Conservation (phyloP, 495 filamentous ascomycete species). For the Saxophila tyrrhenica region DNA sequence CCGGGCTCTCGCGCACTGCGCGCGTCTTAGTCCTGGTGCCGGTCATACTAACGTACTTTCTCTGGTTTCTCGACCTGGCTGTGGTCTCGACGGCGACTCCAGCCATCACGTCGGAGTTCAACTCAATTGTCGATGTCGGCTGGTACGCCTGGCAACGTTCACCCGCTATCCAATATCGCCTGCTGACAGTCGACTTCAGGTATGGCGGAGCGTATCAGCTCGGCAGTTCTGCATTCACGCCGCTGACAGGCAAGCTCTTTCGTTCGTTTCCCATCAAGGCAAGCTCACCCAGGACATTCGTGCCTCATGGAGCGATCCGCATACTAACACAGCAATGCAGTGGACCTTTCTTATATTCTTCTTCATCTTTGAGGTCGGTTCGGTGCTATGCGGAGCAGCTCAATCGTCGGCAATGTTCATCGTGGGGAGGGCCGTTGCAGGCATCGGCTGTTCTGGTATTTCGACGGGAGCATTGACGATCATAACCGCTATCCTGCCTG, state of each 20-base stretch:
- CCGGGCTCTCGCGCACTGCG: neutral
- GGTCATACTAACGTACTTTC: conserved; percentile 24
- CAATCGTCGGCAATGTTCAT: conserved; percentile 18
- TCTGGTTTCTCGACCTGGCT: conserved; percentile 23
- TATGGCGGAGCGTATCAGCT: conserved; percentile 29
- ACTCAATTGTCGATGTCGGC: conserved; percentile 26
- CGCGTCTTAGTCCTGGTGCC: conserved; percentile 14
- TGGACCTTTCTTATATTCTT: conserved; percentile 18
- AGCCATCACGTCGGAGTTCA: conserved; percentile 25
- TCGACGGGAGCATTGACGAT: conserved; percentile 7
- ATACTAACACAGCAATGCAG: conserved; percentile 1
- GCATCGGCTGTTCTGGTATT: conserved; percentile 14
- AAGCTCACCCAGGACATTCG: neutral
- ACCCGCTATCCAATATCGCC: neutral
- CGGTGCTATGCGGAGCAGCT: conserved; percentile 12
- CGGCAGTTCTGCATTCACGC: conserved; percentile 23
- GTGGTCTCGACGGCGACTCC: conserved; percentile 22
- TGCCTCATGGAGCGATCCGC: no score
- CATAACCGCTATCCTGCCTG: conserved; percentile 16
- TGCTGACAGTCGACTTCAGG: conserved; percentile 9
- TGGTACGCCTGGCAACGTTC: conserved; percentile 23
- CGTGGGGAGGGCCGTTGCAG: conserved; percentile 12
- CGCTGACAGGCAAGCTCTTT: conserved; percentile 28
- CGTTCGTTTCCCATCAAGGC: conserved; percentile 25
- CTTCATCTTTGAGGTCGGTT: conserved; percentile 16